Evolutionary conservation across 2,329 filamentous ascomycete species (phyloP), one percentile per base, ranked within the genome.

Genomic region (Colletotrichum ledebouriae): DNA sequence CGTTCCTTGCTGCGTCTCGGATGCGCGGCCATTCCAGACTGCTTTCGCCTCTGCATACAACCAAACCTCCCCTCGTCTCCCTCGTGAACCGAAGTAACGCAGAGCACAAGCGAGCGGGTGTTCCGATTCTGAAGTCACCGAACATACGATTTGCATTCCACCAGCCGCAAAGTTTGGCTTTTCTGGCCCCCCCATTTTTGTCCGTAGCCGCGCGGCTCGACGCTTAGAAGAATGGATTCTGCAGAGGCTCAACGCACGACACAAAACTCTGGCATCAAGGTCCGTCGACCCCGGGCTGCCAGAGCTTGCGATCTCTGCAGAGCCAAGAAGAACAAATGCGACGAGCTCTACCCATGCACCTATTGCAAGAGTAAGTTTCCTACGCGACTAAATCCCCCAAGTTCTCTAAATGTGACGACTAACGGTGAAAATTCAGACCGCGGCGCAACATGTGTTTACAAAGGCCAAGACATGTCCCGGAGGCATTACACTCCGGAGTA

Each of bases 331-430:
- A 67, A 67, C 63, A 67, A 67, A 44, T 67, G 63, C 63, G 63
- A 67, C 33, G 67, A 70, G 41, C 50, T 73, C 42, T 72, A 72
- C 53, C 73, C 72, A 29, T 83, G 82, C 71, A 76, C 76, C 10
- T 80, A 82, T 63, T 83, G 81, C 73, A 79, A 77, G 71, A 81
- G 81, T 83, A 72, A 69, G 78, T 63, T 55, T 55, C 25, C 34
- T 7, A 22, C 17, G 22, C 25, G 29, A 42, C 29, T n/a, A 9
- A 39, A 47, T 56, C n/a, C 44, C 46, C 11, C 33, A 11, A 52
- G 12, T 17, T 29, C 15, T 56, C 22, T 17, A 17, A n/a, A 29
- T 42, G 59, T 55, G 52, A 33, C 52, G 34, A 20, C 60, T 65
- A 9, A 66, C 29, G 33, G 6, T 17, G 52, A 6, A 12, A 12